A percentile compares a stretch with the other conserved stretches of the same genome.
These are phyloP conservation scores for Dryadomyces quercus-mongolicae DNA, from an alignment of 2,329 filamentous ascomycete genomes.

Conservation along the genomic window DNA sequence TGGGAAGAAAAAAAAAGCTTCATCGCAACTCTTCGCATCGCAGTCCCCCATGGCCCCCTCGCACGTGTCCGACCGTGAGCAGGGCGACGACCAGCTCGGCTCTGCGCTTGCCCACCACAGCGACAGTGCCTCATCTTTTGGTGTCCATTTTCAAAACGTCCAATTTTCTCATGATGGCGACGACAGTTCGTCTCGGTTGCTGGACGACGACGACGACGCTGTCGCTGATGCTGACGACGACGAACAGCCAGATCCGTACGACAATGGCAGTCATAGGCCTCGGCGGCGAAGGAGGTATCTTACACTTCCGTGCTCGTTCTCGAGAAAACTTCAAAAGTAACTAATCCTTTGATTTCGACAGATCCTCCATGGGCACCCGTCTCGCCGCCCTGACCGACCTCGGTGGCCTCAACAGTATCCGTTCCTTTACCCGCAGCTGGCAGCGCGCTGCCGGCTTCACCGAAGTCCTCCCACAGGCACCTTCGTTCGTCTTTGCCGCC, in stretches of 20 bases:
- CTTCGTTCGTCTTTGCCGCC: slow-evolving; percentile 57
- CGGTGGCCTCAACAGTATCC: slow-evolving; percentile 85
- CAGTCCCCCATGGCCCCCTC: too few relatives aligned
- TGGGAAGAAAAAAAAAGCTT: too few relatives aligned
- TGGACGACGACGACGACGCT: slow-evolving; percentile 4
- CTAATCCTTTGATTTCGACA: too few relatives aligned
- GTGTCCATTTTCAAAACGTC: slow-evolving; percentile 6
- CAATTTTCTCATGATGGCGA: slow-evolving; percentile 6
- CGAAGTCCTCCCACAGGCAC: slow-evolving; percentile 72
- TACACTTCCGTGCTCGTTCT: too few relatives aligned
- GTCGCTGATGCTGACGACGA: too few relatives aligned
- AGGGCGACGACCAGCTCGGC: background rate
- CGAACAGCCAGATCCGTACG: slow-evolving; percentile 3
- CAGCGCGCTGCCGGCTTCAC: slow-evolving; percentile 79
- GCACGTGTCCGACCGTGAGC: background rate
- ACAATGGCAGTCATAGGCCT: slow-evolving; percentile 6
- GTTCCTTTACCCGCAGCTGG: slow-evolving; percentile 88
- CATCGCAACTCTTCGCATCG: too few relatives aligned
- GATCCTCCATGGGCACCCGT: slow-evolving; percentile 38
- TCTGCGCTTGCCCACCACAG: background rate
- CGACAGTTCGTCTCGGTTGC: slow-evolving; percentile 1
- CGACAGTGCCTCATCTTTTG: slow-evolving; percentile 7
- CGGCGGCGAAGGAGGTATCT: slow-evolving; percentile 5
- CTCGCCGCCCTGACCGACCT: slow-evolving; percentile 53
- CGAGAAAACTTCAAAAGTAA: too few relatives aligned